A percentile compares a stretch with the other conserved stretches of the same genome.
Evolutionary conservation across 2,329 filamentous ascomycete genomes (phyloP).

Genomic region (Ceratocystis cacaofunesta): DNA sequence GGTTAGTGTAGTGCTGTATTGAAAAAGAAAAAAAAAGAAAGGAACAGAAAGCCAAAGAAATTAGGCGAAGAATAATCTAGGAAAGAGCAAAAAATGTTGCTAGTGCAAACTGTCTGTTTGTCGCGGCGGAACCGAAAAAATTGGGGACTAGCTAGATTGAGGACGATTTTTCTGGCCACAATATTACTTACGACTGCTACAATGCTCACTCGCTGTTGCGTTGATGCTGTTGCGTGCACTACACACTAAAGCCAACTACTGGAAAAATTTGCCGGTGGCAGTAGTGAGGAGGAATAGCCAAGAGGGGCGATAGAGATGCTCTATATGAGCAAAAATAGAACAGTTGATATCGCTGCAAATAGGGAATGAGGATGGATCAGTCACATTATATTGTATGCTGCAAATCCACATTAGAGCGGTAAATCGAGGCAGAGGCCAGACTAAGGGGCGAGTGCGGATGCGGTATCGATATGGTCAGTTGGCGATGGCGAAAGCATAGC

Average conservation of each 20-base stretch:
- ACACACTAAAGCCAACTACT: background rate
- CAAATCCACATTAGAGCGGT: background rate
- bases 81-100: background rate
- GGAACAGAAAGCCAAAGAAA: background rate
- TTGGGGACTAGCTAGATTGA: background rate
- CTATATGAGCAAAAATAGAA: slow-evolving; percentile 4
- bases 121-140: slow-evolving; percentile 6
- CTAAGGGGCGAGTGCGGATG: background rate
- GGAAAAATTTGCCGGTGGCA: background rate
- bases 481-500: background rate
- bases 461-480: background rate
- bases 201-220: background rate
- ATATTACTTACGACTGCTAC: background rate
- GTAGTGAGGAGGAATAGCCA: background rate
- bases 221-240: too few species aligned
- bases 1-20: background rate
- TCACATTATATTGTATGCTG: background rate
- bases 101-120: background rate
- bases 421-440: background rate
- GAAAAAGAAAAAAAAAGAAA: background rate
- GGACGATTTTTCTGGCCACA: background rate
- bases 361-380: background rate
- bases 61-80: background rate
- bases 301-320: background rate
- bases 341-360: background rate